Evolutionary conservation across 192 early-diverging fungal genomes (phyloP).

Genomic region (Coemansia biformis): DNA sequence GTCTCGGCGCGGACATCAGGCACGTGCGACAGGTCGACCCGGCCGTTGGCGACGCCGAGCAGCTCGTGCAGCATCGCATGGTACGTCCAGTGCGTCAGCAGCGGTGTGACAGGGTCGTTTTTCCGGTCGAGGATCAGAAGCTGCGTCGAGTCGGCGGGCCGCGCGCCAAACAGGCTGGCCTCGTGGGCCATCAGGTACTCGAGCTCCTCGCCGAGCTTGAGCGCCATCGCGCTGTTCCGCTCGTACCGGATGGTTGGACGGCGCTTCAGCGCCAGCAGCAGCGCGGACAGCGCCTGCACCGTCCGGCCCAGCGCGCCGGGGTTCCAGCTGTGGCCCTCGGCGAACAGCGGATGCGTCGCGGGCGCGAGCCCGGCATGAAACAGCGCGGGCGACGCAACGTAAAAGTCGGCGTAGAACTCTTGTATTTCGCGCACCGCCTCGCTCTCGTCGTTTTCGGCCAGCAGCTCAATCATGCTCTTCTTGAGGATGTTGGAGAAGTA

Average conservation of each 20-base stretch:
- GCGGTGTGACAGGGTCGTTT: conserved; percentile 92
- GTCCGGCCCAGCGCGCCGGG: conserved; percentile 65
- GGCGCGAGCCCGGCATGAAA: conserved; percentile 71
- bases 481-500: conserved; percentile 94
- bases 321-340: conserved; percentile 76
- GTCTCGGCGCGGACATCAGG: conserved; percentile 76
- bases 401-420: conserved; percentile 93
- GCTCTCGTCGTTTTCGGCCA: conserved; percentile 93
- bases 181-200: conserved; percentile 47
- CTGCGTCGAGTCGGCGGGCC: conserved; percentile 59
- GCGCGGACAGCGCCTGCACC: conserved; percentile 70
- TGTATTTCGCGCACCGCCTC: conserved; percentile 94
- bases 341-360: conserved; percentile 62
- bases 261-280: conserved; percentile 83
- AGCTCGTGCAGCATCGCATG: conserved; percentile 98
- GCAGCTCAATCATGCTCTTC: conserved; percentile 82
- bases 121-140: conserved; percentile 88
- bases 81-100: conserved; percentile 97
- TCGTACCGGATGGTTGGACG: conserved; percentile 91
- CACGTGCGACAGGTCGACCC: conserved; percentile 85
- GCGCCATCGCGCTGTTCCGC: conserved; percentile 72
- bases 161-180: conserved; percentile 29
- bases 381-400: conserved; percentile 74
- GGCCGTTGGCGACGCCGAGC: conserved; percentile 86
- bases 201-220: conserved; percentile 71